Base-by-base conservation (phyloP, 768 basidiomycete genomes). In the Lactarius tabidus region DNA sequence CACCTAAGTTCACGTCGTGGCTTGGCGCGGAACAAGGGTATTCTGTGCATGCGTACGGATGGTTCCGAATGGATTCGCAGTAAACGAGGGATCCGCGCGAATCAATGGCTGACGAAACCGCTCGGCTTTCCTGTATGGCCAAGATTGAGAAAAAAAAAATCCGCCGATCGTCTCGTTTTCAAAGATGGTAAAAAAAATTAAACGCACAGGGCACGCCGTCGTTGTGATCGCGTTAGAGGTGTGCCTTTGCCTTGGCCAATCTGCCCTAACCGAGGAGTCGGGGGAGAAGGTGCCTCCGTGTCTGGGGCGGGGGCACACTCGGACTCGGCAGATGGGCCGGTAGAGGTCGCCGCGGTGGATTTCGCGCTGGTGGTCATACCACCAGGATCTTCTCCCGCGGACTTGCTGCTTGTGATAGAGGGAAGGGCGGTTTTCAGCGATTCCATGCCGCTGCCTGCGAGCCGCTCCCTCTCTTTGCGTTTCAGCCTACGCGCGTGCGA, bases 1-100 rank as follows among this genome's bases (percentile, higher is more conserved):
- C 20, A 31, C 39, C 6, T 48, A 54, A 43, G 53, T 29, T 56
- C 36, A 60, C 31, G 41, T 39, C 51, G 63, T 35, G 51, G 65
- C 60, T 23, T 76, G 71, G 67, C 82, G 85, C 68, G 84, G 85
- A 39, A 91, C 66, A 14, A 92, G 78, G 0, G 91, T 91, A 72
- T 93, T 93, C 73, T 87, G 81, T 2, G 87, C 89, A 73, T 93
- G 91, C 5, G 82, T 87, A 6, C 90, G 86, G 69, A 93, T 89
- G 1, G 89, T 87, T 70, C 86, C 78, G 72, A 93, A 93, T 1
- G 91, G 91, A 71, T 87, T 88, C 36, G 81, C 75, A 12, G 83
- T 74, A 71, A 86, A 93, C 43, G 84, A 81, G 6, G 87, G 80
- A 70, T 86, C 87, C 26, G 84, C 79, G 35, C 89, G 78, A 45